Evolutionary conservation across 1,139 yeast species (phyloP), one percentile per base, ranked within the genome.

Genomic region (Candida sp.): DNA sequence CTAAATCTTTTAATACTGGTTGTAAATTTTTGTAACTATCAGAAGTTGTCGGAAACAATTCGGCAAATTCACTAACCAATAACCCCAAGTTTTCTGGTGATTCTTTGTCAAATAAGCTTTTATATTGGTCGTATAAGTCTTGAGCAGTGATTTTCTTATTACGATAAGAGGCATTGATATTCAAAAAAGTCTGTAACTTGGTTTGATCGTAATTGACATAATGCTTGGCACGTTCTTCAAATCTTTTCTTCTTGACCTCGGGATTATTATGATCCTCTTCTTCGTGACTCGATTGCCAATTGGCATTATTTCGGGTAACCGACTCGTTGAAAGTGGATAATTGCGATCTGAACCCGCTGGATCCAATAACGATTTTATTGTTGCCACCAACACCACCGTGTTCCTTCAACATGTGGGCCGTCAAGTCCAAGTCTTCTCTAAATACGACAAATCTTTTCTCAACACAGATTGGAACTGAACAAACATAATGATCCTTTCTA

Each of bases 381-480:
- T 68, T 70, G 41, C 73, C 74, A 41, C 73, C 74, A 52, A 52
- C 52, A 3, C 80, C 79, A 4, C 91, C 85, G 63, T 93, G 99
- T 50, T 86, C 93, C 51, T 82, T 81, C 42, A 89, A 68, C 84
- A 89, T 84, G 62, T 93, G 99, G 2, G 95, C 95, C 41, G 88
- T 84, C 42, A 93, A 70, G 55, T 90, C 98, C 49, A 90, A 68
- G 46, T 88, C 95, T 51, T 90, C 93, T 27, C 84, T 77, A 58
- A 93, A 93, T 1, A 93, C 99, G 32, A 95, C 95, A 66, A 93
- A 91, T 60, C 88, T 85, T 60, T 87, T 82, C 45, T 91, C 98
- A 41, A 91, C 66, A 65, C 99, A 93, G n/a, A 77, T 58, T 38
- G 81, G 87, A n/a, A 87, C 86, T 34, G 77, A 73, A 64, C 99